Base-by-base conservation (phyloP, 352 stramenopile species). In the Pilasporangium apinafurcum region DNA sequence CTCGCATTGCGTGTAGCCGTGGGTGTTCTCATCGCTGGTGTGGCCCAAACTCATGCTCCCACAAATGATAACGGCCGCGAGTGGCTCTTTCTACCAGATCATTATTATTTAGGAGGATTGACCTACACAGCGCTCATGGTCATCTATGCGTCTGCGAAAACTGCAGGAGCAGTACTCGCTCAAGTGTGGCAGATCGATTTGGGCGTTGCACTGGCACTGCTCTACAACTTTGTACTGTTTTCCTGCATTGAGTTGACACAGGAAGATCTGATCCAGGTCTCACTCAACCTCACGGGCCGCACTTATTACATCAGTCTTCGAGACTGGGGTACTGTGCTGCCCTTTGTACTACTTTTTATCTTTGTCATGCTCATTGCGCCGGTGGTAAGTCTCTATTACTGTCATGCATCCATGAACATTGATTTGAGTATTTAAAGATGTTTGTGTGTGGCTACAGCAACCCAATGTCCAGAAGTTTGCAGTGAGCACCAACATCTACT, bases 401-500 rank as follows among this genome's bases (percentile, higher is more conserved):
- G 17, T 63, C 38, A 53, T 68, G 9, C 44, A 70, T 46, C 20
- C 60, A 4, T 27, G 54, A 18, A 48, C 51, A 0, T 38, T 69
- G 27, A 43, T 56, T 8, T 45, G 28, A 21, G 17, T 7, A 33
- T 2, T 18, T 51, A 28, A 55, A 7, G 24, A 16, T 29, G 12
- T 40, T 20, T 48, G n/a, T 27, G 12, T 4, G 18, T 32, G 14
- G 25, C 30, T 51, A 12, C 21, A 77, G 62, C 58, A 82, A 65
- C 55, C 31, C 13, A 91, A 86, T 27, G 69, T 83, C 6, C 85
- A 91, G 48, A 88, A 85, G 41, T 91, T 86, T 32, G 72, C 76
- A 10, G 62, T 88, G 10, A 74, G 70, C 45, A 85, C 73, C 8
- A 91, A 86, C 43, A 46, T 86, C 26, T 91, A 82, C 54, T 88